Evolutionary conservation across 2,329 filamentous ascomycete genomes (phyloP).

Genomic region (Acrocalymma vagum): DNA sequence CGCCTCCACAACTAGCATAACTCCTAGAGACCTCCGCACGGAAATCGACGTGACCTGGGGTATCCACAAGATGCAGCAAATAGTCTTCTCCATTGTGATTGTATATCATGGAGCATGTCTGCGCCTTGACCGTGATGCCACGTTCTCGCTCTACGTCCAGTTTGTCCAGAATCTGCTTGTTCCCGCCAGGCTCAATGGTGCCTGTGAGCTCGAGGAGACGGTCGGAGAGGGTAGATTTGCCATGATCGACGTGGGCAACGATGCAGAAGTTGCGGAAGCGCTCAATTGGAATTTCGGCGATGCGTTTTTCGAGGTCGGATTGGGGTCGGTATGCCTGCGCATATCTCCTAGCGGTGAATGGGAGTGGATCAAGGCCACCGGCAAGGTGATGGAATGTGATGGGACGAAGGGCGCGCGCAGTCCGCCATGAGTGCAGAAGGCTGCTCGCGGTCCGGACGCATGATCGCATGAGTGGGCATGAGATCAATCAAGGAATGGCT

Average conservation of each 20-base stretch:
- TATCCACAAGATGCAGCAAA: slow-evolving; percentile 93
- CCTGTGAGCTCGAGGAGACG: slow-evolving; percentile 92
- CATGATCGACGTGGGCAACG: slow-evolving; percentile 98
- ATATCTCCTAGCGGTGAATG: slow-evolving; percentile 32
- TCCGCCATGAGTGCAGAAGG: slow-evolving; percentile 48
- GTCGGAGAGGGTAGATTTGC: slow-evolving; percentile 95
- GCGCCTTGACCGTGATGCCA: slow-evolving; percentile 98
- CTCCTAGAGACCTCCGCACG: slow-evolving; percentile 93
- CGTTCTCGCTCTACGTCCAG: slow-evolving; percentile 95
- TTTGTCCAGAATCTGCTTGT: slow-evolving; percentile 97
- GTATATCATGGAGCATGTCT: slow-evolving; percentile 98
- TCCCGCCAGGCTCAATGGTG: slow-evolving; percentile 83
- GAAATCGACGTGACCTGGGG: slow-evolving; percentile 97
- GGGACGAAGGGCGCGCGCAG: slow-evolving; percentile 32
- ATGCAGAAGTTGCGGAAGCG: slow-evolving; percentile 97
- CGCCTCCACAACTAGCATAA: slow-evolving; percentile 92
- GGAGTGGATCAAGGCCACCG: slow-evolving; percentile 38
- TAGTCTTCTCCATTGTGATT: slow-evolving; percentile 87
- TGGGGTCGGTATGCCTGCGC: slow-evolving; percentile 50
- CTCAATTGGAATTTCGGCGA: slow-evolving; percentile 78
- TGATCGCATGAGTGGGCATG: slow-evolving; percentile 58
- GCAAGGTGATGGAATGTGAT: slow-evolving; percentile 18
- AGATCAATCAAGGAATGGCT: slow-evolving; percentile 25
- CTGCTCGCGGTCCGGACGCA: slow-evolving; percentile 55
- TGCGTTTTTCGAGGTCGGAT: slow-evolving; percentile 69